phyloP scores from a whole-genome alignment of 495 filamentous ascomycete species.

The Neurospora terricola region DNA sequence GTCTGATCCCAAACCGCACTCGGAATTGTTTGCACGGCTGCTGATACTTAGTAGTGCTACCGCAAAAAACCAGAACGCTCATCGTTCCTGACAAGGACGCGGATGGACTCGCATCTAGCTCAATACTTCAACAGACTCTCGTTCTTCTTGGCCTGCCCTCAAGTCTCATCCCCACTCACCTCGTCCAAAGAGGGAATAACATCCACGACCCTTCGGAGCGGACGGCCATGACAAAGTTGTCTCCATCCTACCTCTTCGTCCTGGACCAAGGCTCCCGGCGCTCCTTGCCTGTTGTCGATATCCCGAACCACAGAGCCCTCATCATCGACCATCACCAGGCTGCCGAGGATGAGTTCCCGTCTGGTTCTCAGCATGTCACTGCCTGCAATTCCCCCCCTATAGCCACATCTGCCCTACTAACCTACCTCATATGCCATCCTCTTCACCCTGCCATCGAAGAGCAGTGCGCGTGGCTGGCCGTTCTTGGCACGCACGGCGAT shows the following conservation, averaged over 20 bases:
- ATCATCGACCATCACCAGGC: conserved; percentile 51
- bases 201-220: conserved; percentile 40
- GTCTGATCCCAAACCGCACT: conserved; percentile 24
- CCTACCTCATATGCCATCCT: conserved; percentile 44
- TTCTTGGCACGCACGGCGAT: conserved; percentile 51
- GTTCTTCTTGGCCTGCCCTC: conserved; percentile 37
- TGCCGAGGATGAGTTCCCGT: conserved; percentile 41
- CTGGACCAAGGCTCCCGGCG: conserved; percentile 48
- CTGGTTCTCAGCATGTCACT: conserved; percentile 36
- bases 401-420: conserved; percentile 45
- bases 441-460: conserved; percentile 34
- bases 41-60: conserved; percentile 3
- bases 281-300: conserved; percentile 36
- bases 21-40: conserved; percentile 4
- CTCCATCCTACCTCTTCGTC: conserved; percentile 45
- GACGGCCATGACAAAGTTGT: conserved; percentile 29
- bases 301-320: conserved; percentile 26
- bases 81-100: conserved; percentile 54
- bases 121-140: conserved; percentile 46
- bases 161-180: conserved; percentile 38
- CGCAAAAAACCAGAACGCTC: conserved; percentile 25
- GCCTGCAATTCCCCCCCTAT: conserved; percentile 48
- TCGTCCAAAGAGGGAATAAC: conserved; percentile 41
- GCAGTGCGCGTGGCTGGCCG: conserved; percentile 42
- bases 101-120: conserved; percentile 49